These are phyloP conservation scores for Cercospora brassicicola DNA, from an alignment of 2,329 filamentous ascomycete species.

Conservation along the genomic window DNA sequence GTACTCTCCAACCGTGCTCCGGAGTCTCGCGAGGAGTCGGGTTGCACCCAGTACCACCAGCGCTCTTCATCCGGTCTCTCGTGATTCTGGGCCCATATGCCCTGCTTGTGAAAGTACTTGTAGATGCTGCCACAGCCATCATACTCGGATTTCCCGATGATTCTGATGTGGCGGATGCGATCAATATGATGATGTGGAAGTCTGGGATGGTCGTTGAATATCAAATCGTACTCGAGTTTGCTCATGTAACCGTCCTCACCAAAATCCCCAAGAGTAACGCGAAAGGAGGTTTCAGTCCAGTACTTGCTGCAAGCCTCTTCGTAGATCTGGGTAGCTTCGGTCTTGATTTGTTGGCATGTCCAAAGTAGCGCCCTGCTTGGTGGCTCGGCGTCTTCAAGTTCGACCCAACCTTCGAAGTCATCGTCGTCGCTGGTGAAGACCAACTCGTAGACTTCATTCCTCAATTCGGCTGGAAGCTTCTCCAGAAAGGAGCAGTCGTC, in stretches of 20 bases:
- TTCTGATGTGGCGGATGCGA: neutral
- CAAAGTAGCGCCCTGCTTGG: neutral
- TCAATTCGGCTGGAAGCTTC: neutral
- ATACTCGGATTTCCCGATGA: neutral
- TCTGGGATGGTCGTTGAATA: neutral
- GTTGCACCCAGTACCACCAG: neutral
- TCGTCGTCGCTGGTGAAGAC: neutral
- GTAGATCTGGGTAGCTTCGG: neutral
- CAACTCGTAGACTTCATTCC: neutral
- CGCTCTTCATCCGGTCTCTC: too few relatives aligned
- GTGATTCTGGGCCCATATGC: too few relatives aligned
- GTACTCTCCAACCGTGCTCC: neutral
- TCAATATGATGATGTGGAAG: neutral
- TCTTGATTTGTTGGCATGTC: neutral
- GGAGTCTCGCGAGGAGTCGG: too few relatives aligned
- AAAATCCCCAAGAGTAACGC: neutral
- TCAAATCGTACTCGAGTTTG: too few relatives aligned
- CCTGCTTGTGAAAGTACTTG: neutral
- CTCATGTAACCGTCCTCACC: too few relatives aligned
- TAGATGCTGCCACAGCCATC: neutral
- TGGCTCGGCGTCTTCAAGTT: neutral
- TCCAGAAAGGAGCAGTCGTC: neutral
- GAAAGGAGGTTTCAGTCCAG: neutral
- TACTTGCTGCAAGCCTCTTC: neutral
- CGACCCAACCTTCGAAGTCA: neutral